Evolutionary conservation across 75 land plant species (phyloP), one percentile per base, ranked within the genome.

Genomic region (Pinus albicaulis): DNA sequence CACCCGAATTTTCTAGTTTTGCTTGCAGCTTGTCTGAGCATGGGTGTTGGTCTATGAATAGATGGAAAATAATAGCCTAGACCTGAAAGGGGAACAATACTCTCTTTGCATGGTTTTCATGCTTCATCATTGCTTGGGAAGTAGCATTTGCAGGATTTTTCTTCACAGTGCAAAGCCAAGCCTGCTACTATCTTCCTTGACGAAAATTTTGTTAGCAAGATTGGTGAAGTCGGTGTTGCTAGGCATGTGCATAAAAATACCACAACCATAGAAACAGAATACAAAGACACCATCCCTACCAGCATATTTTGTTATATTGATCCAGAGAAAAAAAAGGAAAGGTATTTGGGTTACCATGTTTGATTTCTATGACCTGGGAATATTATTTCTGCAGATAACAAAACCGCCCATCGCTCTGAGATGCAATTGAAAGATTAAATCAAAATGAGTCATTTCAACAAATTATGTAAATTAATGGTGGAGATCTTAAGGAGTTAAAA

Each of bases 271-370:
- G 55, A 61, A 17, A 79, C 87, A 14, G 65, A 77, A 25, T 85
- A 65, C 77, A 87, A 78, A 63, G 83, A 89, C 69, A 92, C 90
- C 1, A 82, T 73, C 19, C 92, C 85, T n/a, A 89, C 83, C 23
- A 92, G 92, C 12, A 92, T 92, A 44, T 82, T 92, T 34, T 92
- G 88, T 61, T 92, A 92, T 77, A 89, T 92, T 7, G 94, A 92
- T 62, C 94, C 92, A 5, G 94, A 92, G 77, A 28, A 89, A 92
- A 64, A 92, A 92, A 69, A 80, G 94, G 63, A 92, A 82, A 16
- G 94, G 94, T 3, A 14, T 77, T 34, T 77, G 85, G 38, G 87
- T 87, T 12, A 77, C 94, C 17, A 87, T 83, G 56, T 92, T 89
- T 8, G 94, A 92, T 81, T 76, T 85, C 15, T 92, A 92, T 81